phyloP scores from a whole-genome alignment of 441 rosid genomes.

The Geranium incanum region DNA sequence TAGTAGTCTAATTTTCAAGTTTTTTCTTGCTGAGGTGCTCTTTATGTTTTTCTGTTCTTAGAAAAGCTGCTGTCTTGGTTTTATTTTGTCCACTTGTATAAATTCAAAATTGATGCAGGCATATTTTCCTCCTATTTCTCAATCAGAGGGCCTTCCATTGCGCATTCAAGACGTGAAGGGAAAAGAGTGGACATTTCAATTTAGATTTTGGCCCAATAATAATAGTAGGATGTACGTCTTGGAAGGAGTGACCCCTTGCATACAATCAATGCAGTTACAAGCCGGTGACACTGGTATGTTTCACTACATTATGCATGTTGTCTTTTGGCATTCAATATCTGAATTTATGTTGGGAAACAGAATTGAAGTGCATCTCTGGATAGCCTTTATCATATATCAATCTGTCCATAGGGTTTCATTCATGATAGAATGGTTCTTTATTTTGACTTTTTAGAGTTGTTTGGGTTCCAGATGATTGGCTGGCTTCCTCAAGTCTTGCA shows the following conservation, averaged over 20 bases:
- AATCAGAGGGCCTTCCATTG: constrained; percentile 88
- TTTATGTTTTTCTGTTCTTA: background rate
- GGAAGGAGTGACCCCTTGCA: constrained; percentile 91
- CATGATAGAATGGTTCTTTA: background rate
- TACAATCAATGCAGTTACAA: constrained; percentile 88
- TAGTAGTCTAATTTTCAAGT: background rate
- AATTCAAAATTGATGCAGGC: constrained; percentile 41
- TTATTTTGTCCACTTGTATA: too few relatives aligned
- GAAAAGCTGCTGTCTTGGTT: too few relatives aligned
- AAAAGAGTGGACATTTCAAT: constrained; percentile 89
- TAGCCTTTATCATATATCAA: background rate
- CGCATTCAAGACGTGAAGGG: constrained; percentile 89
- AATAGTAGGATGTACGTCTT: constrained; percentile 93
- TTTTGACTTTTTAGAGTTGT: background rate
- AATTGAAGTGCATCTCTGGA: background rate
- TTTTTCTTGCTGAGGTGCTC: constrained; percentile 10
- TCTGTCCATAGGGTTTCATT: background rate
- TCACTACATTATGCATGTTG: background rate
- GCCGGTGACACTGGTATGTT: constrained; percentile 86
- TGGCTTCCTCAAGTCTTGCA: constrained; percentile 8
- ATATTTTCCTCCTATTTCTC: constrained; percentile 74
- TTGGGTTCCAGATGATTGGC: constrained; percentile 9
- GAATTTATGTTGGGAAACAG: background rate
- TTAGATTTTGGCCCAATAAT: constrained; percentile 92
- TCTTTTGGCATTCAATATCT: too few relatives aligned